Evolutionary conservation across 192 early-diverging fungal species (phyloP).

Genomic region (Cladochytrium replicatum): DNA sequence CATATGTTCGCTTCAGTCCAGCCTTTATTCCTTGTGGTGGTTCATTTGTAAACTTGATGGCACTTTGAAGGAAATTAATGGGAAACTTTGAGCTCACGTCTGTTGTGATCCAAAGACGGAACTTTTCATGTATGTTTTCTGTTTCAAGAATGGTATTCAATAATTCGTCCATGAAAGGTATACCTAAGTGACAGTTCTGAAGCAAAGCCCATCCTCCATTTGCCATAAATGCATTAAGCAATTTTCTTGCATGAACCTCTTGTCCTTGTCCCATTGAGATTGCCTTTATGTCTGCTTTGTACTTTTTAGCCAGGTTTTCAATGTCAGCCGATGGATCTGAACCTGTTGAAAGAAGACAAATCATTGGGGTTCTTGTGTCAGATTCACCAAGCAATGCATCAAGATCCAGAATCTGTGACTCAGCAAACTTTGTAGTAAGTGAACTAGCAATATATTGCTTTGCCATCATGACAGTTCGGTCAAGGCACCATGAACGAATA

Average conservation of each 20-base stretch:
- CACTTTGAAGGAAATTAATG: constrained; percentile 53
- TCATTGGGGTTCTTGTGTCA: constrained; percentile 55
- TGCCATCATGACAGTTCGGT: constrained; percentile 55
- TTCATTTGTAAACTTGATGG: constrained; percentile 61
- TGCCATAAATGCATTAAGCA: constrained; percentile 48
- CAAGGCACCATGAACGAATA: constrained; percentile 49
- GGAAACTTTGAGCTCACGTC: constrained; percentile 52
- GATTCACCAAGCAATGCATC: constrained; percentile 48
- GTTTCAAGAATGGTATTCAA: constrained; percentile 43
- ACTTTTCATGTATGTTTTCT: constrained; percentile 52
- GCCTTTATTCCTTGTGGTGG: constrained; percentile 58
- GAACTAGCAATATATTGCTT: constrained; percentile 56
- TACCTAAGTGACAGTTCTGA: constrained; percentile 58
- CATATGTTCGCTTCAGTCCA: constrained; percentile 54
- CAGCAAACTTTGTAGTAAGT: constrained; percentile 35
- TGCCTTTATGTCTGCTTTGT: constrained; percentile 56
- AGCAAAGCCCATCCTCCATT: constrained; percentile 55
- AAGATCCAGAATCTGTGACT: constrained; percentile 58
- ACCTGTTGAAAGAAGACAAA: constrained; percentile 52
- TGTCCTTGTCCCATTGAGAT: constrained; percentile 65
- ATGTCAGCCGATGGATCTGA: constrained; percentile 58
- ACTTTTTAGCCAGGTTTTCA: constrained; percentile 51
- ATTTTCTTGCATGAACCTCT: constrained; percentile 53
- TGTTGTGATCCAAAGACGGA: constrained; percentile 56
- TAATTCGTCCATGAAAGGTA: constrained; percentile 58